Base-by-base conservation (phyloP, 371 early-diverging fungal genomes). In the Rhizopus sp. region DNA sequence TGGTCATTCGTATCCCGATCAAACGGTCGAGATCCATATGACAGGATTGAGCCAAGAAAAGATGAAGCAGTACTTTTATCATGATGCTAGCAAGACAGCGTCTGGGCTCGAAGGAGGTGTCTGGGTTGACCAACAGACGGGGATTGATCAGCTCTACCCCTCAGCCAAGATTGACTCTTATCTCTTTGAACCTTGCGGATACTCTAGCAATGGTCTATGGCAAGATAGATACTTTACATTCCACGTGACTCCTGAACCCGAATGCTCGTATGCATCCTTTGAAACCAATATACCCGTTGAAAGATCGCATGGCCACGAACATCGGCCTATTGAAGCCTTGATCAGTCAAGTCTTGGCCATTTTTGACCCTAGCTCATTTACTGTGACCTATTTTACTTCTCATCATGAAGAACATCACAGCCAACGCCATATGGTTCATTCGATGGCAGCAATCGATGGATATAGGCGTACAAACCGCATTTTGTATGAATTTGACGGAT, bases 201-300 rank as follows among this genome's bases (percentile, higher is more conserved):
- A 93, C 68, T 95, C 95, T 12, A 82, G 91, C 64, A 96, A 97
- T 66, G 95, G 91, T 4, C 70, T 96, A n/a, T 83, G 81, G 58
- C 73, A 79, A 10, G 88, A 83, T 39, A 83, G 89, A 59, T 97
- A 96, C 74, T 96, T 84, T 69, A 95, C 92, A n/a, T 89, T 95
- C 70, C 97, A 97, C 64, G 96, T 97, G n/a, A 97, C 97, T n/a
- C 97, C 97, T n/a, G 97, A 97, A 73, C 87, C 83, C 17, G 77
- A 83, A 60, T 97, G 94, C 86, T 95, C 96, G n/a, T 97, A 96
- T 66, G 97, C 97, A 37, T 92, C 93, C 40, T 95, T 97, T 69
- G 97, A 97, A 76, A 92, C 94, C 48, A 94, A 92, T 64, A 83
- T 95, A 50, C 90, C 94, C 12, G 81, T 89, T 32, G 55, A 64